A percentile compares a stretch with the other conserved stretches of the same genome.
Conservation (phyloP, 345 rosid species). For the Camelina sativa region DNA sequence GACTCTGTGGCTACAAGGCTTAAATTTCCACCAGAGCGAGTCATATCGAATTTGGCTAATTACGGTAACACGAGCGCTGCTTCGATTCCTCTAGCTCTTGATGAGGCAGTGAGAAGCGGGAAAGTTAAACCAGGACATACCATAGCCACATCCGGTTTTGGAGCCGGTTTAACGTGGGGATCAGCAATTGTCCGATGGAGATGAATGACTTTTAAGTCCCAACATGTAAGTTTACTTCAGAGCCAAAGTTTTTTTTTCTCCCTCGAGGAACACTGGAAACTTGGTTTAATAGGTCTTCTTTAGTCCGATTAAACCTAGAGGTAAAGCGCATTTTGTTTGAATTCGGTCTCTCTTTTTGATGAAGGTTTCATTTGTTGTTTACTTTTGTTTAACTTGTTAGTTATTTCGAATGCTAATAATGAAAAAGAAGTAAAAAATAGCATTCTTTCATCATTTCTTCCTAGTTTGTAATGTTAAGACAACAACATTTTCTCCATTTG, state of each 20-base stretch:
- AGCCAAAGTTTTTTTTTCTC: conserved; percentile 5
- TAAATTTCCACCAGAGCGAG: conserved; percentile 74
- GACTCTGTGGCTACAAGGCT: conserved; percentile 87
- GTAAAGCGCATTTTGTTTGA: conserved; percentile 40
- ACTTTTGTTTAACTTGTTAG: conserved; percentile 31
- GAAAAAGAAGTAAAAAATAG: neutral
- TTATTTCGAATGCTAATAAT: conserved; percentile 31
- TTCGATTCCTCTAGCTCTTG: conserved; percentile 91
- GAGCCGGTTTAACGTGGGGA: conserved; percentile 98
- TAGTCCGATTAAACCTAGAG: conserved; percentile 26
- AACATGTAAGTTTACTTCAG: conserved; percentile 28
- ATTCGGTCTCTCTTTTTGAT: conserved; percentile 7
- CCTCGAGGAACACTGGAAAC: conserved; percentile 21
- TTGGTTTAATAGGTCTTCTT: conserved; percentile 27
- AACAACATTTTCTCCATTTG: neutral
- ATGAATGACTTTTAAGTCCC: conserved; percentile 38
- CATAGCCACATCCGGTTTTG: conserved; percentile 85
- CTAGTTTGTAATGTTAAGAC: conserved; percentile 26
- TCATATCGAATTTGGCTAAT: conserved; percentile 82
- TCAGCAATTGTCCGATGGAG: conserved; percentile 91
- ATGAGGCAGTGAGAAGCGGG: conserved; percentile 87
- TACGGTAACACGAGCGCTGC: conserved; percentile 96
- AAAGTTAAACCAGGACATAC: conserved; percentile 80
- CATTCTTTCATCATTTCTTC: conserved; percentile 17
- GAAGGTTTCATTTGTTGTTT: conserved; percentile 32